These are phyloP conservation scores for Meripilus lineatus DNA, from an alignment of 1,284 basidiomycete species.

Conservation along the genomic window DNA sequence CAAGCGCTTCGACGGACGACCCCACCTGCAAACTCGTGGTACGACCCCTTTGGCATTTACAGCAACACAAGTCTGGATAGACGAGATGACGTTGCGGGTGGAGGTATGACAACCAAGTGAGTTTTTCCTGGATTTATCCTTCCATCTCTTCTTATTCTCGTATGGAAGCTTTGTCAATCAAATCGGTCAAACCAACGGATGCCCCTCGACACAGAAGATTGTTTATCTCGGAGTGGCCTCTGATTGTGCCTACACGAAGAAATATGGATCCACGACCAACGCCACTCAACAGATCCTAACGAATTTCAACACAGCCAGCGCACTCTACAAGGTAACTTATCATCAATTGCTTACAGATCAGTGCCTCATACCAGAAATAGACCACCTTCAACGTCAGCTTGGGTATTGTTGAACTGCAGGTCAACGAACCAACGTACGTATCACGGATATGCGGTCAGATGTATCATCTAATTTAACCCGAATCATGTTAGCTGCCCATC, in stretches of 20 bases:
- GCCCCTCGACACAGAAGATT: conserved; percentile 70
- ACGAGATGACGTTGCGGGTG: conserved; percentile 55
- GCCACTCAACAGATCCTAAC: conserved; percentile 75
- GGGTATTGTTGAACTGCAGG: conserved; percentile 75
- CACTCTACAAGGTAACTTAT: conserved; percentile 62
- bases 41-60: conserved; percentile 33
- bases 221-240: conserved; percentile 87
- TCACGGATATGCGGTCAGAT: neutral
- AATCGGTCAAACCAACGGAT: conserved; percentile 70
- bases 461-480: neutral
- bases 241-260: conserved; percentile 75
- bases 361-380: conserved; percentile 19
- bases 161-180: conserved; percentile 61
- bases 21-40: conserved; percentile 32
- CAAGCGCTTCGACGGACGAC: conserved; percentile 40
- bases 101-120: conserved; percentile 49
- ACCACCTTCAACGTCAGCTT: conserved; percentile 82
- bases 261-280: conserved; percentile 56
- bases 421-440: conserved; percentile 51
- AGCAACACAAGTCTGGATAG: conserved; percentile 27
- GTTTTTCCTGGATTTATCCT: conserved; percentile 20
- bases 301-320: conserved; percentile 75
- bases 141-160: conserved; percentile 9
- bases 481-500: conserved; percentile 52
- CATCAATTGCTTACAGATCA: conserved; percentile 4